Base-by-base conservation (phyloP, 176 grass and related monocot species). In the Oryza officinalis region DNA sequence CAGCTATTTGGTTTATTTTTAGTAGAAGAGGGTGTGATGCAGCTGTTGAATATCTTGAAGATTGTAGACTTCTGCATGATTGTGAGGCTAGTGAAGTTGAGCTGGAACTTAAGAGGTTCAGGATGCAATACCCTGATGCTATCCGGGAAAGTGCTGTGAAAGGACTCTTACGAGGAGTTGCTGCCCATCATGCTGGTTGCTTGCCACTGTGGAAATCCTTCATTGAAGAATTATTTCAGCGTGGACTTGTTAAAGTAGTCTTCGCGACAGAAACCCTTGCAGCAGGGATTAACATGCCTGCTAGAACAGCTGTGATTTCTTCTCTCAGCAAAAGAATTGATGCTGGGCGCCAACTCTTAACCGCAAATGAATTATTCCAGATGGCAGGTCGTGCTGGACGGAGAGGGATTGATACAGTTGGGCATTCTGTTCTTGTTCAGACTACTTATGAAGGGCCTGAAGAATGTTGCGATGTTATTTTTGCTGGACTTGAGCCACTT, bases 1-100 rank as follows among this genome's bases (percentile, higher is more conserved):
- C 96, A 74, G 83, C 89, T 88, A 93, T 98, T 86, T 98, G 96
- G 96, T 98, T 98, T 88, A 95, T 98, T 81, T 98, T 98, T 87
- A 98, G 93, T 82, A 91, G 96, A 88, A 93, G 89, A 95, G 96
- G 96, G 66, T 98, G 96, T 80, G 96, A 98, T 87, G 96, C 96
- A 71, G 91, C 96, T 72, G 90, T 98, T 82, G 92, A 98, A 84
- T 98, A 98, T 80, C 80, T 98, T 69, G 93, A 98, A 73, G 92
- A 98, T 85, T 95, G 87, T 76, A 90, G 88, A 90, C 93, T 98
- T 87, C 85, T 98, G 76, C 82, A 98, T 84, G 93, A 98, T 74
- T 93, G 80, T 63, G 96, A 98, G 74, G 89, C 89, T 90, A 90
- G 91, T 63, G 96, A 98, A 79, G 88, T 98, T 89, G 96, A 98